Evolutionary conservation across 2,329 filamentous ascomycete species (phyloP), one percentile per base, ranked within the genome.

Genomic region (Phialemoniopsis sp.): DNA sequence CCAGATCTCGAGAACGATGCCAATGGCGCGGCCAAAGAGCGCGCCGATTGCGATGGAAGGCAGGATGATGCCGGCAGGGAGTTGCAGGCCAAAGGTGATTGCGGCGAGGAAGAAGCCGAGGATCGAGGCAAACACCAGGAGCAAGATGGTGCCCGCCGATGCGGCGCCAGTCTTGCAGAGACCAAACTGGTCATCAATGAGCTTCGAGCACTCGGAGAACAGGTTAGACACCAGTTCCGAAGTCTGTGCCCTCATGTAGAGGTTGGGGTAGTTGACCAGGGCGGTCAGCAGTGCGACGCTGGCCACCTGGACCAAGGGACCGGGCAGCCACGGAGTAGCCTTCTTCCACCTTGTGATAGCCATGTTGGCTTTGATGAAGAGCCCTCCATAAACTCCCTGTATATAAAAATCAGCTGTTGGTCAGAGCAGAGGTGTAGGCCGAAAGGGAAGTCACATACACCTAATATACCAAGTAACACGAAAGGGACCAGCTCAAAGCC

Each of bases 361-460:
- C 83, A 96, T 94, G 64, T 98, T 98, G 43, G 89, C 70, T 55
- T 89, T 91, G 68, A 97, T 96, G 59, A 98, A 95, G 38, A 96
- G 76, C 3, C 88, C 91, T 8, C 93, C 93, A 53, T 95, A 97
- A 2, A 97, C 68, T n/a, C 93, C 93, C 73, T 78, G 37, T 13
- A 29, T 6, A 10, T 6, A 26, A 6, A 10, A 6, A 10, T 26
- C 21, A 26, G 21, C 32, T 34, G 14, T 8, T 15, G 32, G 10
- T 18, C 9, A 30, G 14, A 13, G 8, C 5, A 19, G 18, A 21
- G 18, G n/a, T n/a, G n/a, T n/a, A n/a, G n/a, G n/a, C n/a, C n/a
- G n/a, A n/a, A n/a, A 19, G 13, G 1, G 13, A 5, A 10, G 21
- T 10, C 5, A 58, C 72, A 47, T 59, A 76, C 73, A 4, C 93